Evolutionary conservation across 371 early-diverging fungal genomes (phyloP).

Genomic region (Mortierella sp.): DNA sequence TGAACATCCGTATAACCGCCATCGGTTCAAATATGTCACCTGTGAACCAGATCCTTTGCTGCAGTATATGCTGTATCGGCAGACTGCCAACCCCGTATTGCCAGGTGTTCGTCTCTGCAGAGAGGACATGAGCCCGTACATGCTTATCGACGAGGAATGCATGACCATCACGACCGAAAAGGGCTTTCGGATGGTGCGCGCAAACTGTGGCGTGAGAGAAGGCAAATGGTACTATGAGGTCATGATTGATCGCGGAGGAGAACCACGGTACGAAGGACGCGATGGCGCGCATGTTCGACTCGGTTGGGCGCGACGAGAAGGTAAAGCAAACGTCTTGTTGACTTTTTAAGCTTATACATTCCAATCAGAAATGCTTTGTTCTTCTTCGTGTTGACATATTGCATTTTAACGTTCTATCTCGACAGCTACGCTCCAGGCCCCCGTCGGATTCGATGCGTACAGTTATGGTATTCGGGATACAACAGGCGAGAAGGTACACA

Average conservation of each 20-base stretch:
- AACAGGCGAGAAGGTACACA: constrained; percentile 74
- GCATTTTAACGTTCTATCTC: too few relatives aligned
- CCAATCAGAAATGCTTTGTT: neutral
- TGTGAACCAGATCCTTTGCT: constrained; percentile 65
- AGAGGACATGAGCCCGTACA: constrained; percentile 73
- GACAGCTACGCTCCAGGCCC: constrained; percentile 72
- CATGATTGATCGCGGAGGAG: constrained; percentile 61
- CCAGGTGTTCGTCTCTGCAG: constrained; percentile 66
- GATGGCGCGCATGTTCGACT: constrained; percentile 75
- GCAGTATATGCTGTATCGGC: constrained; percentile 66
- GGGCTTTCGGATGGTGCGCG: constrained; percentile 78
- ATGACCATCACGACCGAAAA: constrained; percentile 70
- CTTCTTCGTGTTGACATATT: constrained; percentile 1
- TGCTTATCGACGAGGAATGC: constrained; percentile 71
- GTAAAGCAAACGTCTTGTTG: constrained; percentile 34
- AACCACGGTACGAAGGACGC: constrained; percentile 49
- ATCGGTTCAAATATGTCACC: constrained; percentile 74
- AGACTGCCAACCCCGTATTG: constrained; percentile 59
- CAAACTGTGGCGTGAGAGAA: constrained; percentile 74
- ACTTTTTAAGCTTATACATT: neutral
- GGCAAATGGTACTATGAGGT: constrained; percentile 81
- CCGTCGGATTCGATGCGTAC: constrained; percentile 78
- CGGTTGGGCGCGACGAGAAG: constrained; percentile 78
- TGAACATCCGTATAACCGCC: constrained; percentile 59
- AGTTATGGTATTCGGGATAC: constrained; percentile 76